These are phyloP conservation scores for Antitrichia curtipendula DNA, from an alignment of 225 moss, liverwort and hornwort species.

Conservation along the genomic window DNA sequence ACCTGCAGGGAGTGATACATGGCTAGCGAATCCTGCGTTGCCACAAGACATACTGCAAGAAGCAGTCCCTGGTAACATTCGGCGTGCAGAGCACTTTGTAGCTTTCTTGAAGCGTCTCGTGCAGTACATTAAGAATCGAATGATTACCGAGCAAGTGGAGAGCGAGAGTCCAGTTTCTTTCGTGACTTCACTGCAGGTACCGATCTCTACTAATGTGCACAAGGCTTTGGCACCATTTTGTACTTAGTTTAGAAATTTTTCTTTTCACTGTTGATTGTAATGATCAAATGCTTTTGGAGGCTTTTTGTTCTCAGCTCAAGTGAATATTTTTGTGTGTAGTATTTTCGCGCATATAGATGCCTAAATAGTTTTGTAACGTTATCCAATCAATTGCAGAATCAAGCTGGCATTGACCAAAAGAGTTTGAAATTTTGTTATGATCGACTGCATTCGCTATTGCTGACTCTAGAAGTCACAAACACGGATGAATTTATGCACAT, in stretches of 20 bases:
- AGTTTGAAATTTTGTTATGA: slow-evolving; percentile 92
- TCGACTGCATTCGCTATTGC: slow-evolving; percentile 70
- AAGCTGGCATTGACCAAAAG: slow-evolving; percentile 88
- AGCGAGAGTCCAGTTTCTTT: slow-evolving; percentile 97
- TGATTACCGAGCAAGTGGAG: slow-evolving; percentile 86
- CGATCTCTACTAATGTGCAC: not conserved
- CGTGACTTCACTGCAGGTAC: slow-evolving; percentile 59
- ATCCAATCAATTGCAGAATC: slow-evolving; percentile 20
- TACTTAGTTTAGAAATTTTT: not conserved
- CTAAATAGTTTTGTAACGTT: not conserved
- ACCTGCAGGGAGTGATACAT: slow-evolving; percentile 71
- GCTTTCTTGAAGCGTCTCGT: slow-evolving; percentile 86
- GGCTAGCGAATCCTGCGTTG: slow-evolving; percentile 91
- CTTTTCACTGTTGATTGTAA: not conserved
- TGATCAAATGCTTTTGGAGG: not conserved
- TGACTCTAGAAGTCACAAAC: slow-evolving; percentile 89
- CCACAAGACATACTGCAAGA: slow-evolving; percentile 90
- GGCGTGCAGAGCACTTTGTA: slow-evolving; percentile 97
- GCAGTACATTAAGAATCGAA: slow-evolving; percentile 70
- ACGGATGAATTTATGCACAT: slow-evolving; percentile 96
- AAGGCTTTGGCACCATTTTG: not conserved
- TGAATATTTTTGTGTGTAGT: not conserved
- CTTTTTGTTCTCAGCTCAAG: not conserved
- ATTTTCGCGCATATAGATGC: not conserved
- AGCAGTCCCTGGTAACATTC: slow-evolving; percentile 95